Evolutionary conservation across 352 stramenopile species (phyloP), one percentile per base, ranked within the genome.

Genomic region (Globisporangium splendens): DNA sequence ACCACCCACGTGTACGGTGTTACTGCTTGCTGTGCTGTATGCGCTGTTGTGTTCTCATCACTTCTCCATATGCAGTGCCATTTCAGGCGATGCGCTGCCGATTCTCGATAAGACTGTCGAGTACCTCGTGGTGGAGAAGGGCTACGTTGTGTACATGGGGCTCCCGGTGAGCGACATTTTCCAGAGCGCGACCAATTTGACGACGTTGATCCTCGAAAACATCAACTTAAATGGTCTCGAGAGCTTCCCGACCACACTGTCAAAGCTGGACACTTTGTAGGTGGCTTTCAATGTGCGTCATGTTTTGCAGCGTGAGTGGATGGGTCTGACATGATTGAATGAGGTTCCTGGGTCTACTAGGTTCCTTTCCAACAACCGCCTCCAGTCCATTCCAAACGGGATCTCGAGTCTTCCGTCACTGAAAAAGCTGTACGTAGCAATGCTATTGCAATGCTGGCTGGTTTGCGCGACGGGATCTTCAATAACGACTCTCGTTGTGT

Each of bases 181-280:
- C 17, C 22, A 20, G 20, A 73, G 72, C 15, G 71, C 68, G 15
- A 63, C 44, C 1, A 58, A 67, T n/a, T 56, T 66, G 18, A 69
- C 65, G 50, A 66, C 57, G 5, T 46, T 79, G 17, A 66, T 74
- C 46, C 42, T 79, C 18, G 71, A 79, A 50, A 79, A 79, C 60
- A 17, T 79, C 54, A 66, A 77, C 41, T 52, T 79, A 14, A 61
- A 63, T 28, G 35, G 39, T 8, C 66, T 79, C 46, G 13, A 46
- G 22, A 61, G 15, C 20, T 67, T 79, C 46, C 71, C 71, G 0
- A 21, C 58, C 0, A 43, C 43, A 35, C 57, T 79, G 3, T 41
- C 62, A 0, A 64, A 67, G 46, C 63, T 79, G 55, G 50, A 71
- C 22, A 62, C 39, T 3, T 53, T 79, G 71, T 79, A 54, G 17